Percentiles rank a stretch among this genome's conserved stretches.
Conservation (phyloP, 2,329 filamentous ascomycete species). For the Neopestalotiopsis clavispora region DNA sequence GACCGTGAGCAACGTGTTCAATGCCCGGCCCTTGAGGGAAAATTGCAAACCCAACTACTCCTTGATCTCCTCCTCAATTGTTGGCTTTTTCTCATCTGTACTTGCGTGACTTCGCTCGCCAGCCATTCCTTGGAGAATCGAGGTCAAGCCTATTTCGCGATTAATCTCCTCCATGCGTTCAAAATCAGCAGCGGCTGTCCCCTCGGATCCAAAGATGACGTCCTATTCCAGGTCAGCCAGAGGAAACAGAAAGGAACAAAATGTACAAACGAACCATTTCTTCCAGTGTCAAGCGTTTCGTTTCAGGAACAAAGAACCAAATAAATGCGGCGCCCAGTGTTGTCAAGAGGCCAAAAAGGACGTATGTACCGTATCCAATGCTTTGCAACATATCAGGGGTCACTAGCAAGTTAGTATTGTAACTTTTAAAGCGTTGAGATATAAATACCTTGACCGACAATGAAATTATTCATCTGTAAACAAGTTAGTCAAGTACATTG, state of each 20-base stretch:
- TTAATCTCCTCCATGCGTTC: conserved; percentile 78
- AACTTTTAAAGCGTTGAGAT: neutral
- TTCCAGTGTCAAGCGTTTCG: conserved; percentile 66
- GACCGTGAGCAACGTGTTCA: no score
- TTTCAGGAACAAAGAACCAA: conserved; percentile 69
- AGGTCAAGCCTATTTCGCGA: conserved; percentile 66
- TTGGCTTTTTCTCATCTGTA: conserved; percentile 29
- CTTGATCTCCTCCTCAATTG: conserved; percentile 19
- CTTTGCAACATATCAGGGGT: conserved; percentile 69
- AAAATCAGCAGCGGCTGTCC: conserved; percentile 68
- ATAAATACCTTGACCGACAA: conserved; percentile 61
- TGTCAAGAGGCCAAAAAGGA: conserved; percentile 71
- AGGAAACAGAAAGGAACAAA: no score
- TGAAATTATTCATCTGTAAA: conserved; percentile 56
- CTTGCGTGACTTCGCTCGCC: conserved; percentile 27
- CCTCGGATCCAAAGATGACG: conserved; percentile 68
- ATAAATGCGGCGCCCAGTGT: conserved; percentile 65
- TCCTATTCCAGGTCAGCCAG: conserved; percentile 49
- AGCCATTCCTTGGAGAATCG: conserved; percentile 38
- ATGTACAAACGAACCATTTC: conserved; percentile 55
- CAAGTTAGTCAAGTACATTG: neutral
- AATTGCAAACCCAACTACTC: neutral
- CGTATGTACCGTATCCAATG: conserved; percentile 74
- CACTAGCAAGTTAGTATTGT: conserved; percentile 38
- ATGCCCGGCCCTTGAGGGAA: no score